Evolutionary conservation across 495 filamentous ascomycete genomes (phyloP).

Genomic region (Umbilicaria muhlenbergii): DNA sequence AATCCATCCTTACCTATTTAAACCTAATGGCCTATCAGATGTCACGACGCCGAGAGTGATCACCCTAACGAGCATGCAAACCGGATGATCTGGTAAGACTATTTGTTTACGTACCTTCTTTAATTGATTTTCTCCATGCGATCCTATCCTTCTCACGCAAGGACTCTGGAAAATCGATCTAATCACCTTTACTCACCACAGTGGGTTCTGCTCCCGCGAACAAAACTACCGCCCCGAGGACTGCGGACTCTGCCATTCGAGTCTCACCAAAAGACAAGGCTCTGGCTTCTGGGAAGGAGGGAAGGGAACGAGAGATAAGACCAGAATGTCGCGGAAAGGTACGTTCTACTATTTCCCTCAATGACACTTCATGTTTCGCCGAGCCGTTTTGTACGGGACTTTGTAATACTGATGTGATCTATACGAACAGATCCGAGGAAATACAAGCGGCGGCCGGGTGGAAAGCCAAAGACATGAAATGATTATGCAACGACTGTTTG

Average conservation of each 20-base stretch:
- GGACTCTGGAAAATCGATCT: not conserved
- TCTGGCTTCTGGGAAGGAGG: constrained; percentile 88
- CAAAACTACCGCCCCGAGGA: constrained; percentile 70
- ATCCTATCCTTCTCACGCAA: not conserved
- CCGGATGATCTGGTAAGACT: constrained; percentile 62
- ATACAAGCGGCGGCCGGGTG: constrained; percentile 34
- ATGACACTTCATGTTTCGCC: too few relatives aligned
- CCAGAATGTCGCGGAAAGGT: constrained; percentile 54
- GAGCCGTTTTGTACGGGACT: too few relatives aligned
- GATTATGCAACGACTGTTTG: too few relatives aligned
- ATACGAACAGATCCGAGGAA: constrained; percentile 44
- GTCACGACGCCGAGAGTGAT: constrained; percentile 58
- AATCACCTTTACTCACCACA: constrained; percentile 7
- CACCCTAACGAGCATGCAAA: constrained; percentile 76
- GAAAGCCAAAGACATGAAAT: not conserved
- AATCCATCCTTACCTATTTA: not conserved
- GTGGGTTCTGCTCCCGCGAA: constrained; percentile 65
- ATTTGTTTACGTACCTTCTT: not conserved
- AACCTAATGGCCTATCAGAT: constrained; percentile 25
- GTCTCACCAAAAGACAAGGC: constrained; percentile 51
- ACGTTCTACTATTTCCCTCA: constrained; percentile 1
- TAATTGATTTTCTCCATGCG: not conserved
- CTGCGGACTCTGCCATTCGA: constrained; percentile 61
- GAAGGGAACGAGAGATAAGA: constrained; percentile 61
- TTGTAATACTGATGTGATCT: too few relatives aligned